Evolutionary conservation across 768 basidiomycete genomes (phyloP), one percentile per base, ranked within the genome.

Genomic region (Cubamyces sp.): DNA sequence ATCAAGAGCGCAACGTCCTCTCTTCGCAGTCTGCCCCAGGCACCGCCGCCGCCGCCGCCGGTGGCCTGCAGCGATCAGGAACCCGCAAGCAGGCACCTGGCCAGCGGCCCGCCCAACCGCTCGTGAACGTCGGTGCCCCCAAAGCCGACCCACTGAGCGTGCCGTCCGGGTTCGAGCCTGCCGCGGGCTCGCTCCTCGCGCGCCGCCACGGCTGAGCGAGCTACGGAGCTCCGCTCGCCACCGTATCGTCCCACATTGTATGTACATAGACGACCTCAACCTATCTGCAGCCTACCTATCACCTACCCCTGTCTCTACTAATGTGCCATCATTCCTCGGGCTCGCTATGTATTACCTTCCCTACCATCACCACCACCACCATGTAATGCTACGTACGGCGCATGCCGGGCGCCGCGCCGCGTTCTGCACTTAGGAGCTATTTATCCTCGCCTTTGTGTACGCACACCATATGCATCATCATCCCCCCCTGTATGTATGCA

Each of bases 1-100:
- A 88, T 68, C 92, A 93, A 75, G 92, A 93, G 70, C 85, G 87
- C 42, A 83, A 88, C 61, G 81, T 91, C 60, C 80, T 89, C 15
- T 85, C 85, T 18, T 34, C 34, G 9, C 34, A 34, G 34, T 60
- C 51, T 15, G 54, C 53, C n/a, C 28, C 65, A 43, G 54, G 34
- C 14, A 58, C 69, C 19, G 57, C 43, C 19, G 40, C 60, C 42
- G 58, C 69, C n/a, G 72, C 74, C 55, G 66, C 68, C 25, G 77
- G 76, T 54, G 65, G 70, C 3, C 73, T 79, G 19, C 64, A 75
- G 19, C 78, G 78, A 16, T 68, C 80, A 8, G 72, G 74, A 60
- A 77, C 69, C 70, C 73, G 66, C 64, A 75, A 70, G 73, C 42
- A 43, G 57, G 68, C 66, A 64, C 40, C 52, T 70, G 75, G 74